Conservation (phyloP, 345 rosid species). For the Brassica juncea region DNA sequence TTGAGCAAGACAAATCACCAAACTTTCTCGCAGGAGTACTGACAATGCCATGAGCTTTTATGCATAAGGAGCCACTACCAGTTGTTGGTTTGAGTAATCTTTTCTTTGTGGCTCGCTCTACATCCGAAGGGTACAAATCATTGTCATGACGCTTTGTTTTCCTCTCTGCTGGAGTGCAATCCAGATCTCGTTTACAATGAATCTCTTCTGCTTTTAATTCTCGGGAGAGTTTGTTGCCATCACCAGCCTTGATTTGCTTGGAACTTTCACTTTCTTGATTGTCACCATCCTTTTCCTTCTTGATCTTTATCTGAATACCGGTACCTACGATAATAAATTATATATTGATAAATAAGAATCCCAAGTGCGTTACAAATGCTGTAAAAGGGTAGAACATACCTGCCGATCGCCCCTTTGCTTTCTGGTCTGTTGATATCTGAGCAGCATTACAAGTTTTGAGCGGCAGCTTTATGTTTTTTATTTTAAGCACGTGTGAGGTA, state of each 20-base stretch:
- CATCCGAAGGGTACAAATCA: slow-evolving; percentile 35
- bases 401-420: slow-evolving; percentile 13
- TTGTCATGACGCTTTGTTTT: slow-evolving; percentile 31
- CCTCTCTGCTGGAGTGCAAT: slow-evolving; percentile 31
- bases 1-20: slow-evolving; percentile 43
- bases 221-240: slow-evolving; percentile 39
- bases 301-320: slow-evolving; percentile 42
- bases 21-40: slow-evolving; percentile 34
- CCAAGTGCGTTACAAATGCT: slow-evolving; percentile 2
- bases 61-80: slow-evolving; percentile 48
- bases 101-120: slow-evolving; percentile 44
- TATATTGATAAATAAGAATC: not conserved
- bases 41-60: slow-evolving; percentile 37
- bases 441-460: slow-evolving; percentile 13
- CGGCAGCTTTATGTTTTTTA: slow-evolving; percentile 18
- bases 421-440: slow-evolving; percentile 26
- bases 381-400: slow-evolving; percentile 19
- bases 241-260: slow-evolving; percentile 49
- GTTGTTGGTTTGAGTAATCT: slow-evolving; percentile 40
- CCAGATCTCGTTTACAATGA: slow-evolving; percentile 19
- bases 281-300: slow-evolving; percentile 51
- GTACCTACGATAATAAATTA: slow-evolving; percentile 39
- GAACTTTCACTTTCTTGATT: slow-evolving; percentile 38
- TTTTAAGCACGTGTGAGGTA: slow-evolving; percentile 37
- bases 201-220: slow-evolving; percentile 42